Conservation (phyloP, 805 yeast species). For the Nakazawaea pomicola region DNA sequence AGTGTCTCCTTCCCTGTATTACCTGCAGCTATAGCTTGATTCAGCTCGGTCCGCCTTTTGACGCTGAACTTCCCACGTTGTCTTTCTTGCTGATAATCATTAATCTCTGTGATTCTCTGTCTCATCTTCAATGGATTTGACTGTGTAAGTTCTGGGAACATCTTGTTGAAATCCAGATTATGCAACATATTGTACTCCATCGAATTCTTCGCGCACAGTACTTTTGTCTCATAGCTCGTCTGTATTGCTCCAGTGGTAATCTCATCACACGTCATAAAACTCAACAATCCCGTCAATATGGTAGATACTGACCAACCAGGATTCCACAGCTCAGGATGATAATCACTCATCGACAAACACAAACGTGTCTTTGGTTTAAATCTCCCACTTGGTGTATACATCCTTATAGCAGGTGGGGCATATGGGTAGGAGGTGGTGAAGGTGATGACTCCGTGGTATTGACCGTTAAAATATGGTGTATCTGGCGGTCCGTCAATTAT, state of each 20-base stretch:
- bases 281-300: conserved; percentile 77
- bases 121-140: conserved; percentile 26
- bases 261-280: conserved; percentile 90
- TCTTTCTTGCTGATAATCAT: conserved; percentile 4
- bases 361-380: conserved; percentile 76
- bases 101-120: conserved; percentile 7
- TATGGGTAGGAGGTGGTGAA: conserved; percentile 87
- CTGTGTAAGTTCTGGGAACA: conserved; percentile 66
- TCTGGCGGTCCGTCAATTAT: conserved; percentile 88
- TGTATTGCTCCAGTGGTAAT: conserved; percentile 77
- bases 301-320: conserved; percentile 95
- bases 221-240: conserved; percentile 56
- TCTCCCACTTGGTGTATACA: conserved; percentile 88
- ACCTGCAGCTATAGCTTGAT: background rate
- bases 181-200: conserved; percentile 52
- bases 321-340: conserved; percentile 93
- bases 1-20: background rate
- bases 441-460: conserved; percentile 81
- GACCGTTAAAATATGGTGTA: conserved; percentile 82
- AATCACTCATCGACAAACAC: conserved; percentile 91
- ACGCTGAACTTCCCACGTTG: background rate
- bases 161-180: conserved; percentile 50
- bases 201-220: conserved; percentile 53
- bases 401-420: conserved; percentile 85
- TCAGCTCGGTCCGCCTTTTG: background rate